phyloP scores from a whole-genome alignment of 169 alveolate species.

The Besnoitia besnoiti region DNA sequence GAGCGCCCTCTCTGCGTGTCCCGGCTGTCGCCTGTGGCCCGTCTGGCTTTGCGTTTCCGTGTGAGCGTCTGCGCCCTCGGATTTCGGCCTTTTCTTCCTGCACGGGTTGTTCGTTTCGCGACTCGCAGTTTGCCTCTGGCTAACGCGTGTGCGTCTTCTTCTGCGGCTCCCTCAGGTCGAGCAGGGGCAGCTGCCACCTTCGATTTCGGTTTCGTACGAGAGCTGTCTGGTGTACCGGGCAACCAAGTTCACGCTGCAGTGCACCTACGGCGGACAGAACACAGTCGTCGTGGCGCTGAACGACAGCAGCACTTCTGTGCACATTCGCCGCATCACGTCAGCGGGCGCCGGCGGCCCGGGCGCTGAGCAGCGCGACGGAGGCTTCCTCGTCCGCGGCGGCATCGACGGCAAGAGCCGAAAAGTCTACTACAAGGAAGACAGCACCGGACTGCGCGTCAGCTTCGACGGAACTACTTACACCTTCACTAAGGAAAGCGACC shows the following conservation, averaged over 20 bases:
- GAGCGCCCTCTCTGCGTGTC: too few relatives aligned
- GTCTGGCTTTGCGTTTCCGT: too few relatives aligned
- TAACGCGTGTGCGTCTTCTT: too few relatives aligned
- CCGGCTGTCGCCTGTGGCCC: too few relatives aligned
- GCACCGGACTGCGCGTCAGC: slow-evolving; percentile 71
- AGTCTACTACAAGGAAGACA: slow-evolving; percentile 71
- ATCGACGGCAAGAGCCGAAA: slow-evolving; percentile 71
- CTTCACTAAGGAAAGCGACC: slow-evolving; percentile 71
- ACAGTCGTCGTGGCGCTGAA: slow-evolving; percentile 64
- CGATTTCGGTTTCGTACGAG: slow-evolving; percentile 63
- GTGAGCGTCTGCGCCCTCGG: too few relatives aligned
- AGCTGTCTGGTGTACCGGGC: slow-evolving; percentile 66
- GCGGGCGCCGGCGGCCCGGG: slow-evolving; percentile 37
- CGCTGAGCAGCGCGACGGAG: slow-evolving; percentile 30
- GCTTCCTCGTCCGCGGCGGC: slow-evolving; percentile 74
- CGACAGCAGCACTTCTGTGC: slow-evolving; percentile 68
- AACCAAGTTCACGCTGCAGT: slow-evolving; percentile 65
- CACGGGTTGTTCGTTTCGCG: not conserved
- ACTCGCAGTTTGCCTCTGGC: too few relatives aligned
- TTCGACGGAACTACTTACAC: slow-evolving; percentile 75
- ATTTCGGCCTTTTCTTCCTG: too few relatives aligned
- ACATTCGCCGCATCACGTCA: slow-evolving; percentile 65
- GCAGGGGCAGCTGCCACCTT: slow-evolving; percentile 75
- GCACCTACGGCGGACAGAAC: slow-evolving; percentile 69
- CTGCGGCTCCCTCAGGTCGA: slow-evolving; percentile 49